These are phyloP conservation scores for Jatropha curcas DNA, from an alignment of 345 rosid genomes.

Conservation along the genomic window DNA sequence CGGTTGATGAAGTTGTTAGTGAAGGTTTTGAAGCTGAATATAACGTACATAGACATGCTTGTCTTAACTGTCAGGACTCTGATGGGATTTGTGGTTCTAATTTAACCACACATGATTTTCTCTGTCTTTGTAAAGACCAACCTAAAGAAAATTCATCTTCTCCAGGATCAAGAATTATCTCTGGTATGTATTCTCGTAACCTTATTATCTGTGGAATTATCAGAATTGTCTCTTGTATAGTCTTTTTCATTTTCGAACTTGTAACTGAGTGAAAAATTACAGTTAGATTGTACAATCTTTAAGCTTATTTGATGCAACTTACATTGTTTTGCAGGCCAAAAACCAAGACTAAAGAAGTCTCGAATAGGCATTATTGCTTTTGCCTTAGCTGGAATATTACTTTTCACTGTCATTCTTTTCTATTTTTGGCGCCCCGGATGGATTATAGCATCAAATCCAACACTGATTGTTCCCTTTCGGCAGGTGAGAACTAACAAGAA, in stretches of 20 bases:
- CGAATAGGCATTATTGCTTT: not conserved
- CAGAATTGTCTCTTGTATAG: too few species aligned
- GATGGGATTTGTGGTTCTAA: not conserved
- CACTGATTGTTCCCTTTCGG: not conserved
- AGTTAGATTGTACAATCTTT: too few species aligned
- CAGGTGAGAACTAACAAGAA: not conserved
- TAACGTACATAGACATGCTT: not conserved
- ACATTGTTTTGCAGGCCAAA: not conserved
- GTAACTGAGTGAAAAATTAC: too few species aligned
- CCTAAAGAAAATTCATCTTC: not conserved
- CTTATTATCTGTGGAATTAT: too few species aligned
- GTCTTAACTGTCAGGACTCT: not conserved
- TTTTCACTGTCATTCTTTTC: not conserved
- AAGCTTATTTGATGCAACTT: not conserved
- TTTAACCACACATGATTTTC: not conserved
- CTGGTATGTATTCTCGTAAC: not conserved
- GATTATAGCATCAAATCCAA: not conserved
- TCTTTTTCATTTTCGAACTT: too few species aligned
- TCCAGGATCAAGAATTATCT: not conserved
- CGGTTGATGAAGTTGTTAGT: not conserved
- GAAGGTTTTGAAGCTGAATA: constrained; percentile 1
- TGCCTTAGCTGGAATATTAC: not conserved
- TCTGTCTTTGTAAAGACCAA: not conserved
- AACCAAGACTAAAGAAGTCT: not conserved
- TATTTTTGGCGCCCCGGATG: not conserved